Evolutionary conservation across 2,329 filamentous ascomycete species (phyloP).

Genomic region (Metarhizium anisopliae): DNA sequence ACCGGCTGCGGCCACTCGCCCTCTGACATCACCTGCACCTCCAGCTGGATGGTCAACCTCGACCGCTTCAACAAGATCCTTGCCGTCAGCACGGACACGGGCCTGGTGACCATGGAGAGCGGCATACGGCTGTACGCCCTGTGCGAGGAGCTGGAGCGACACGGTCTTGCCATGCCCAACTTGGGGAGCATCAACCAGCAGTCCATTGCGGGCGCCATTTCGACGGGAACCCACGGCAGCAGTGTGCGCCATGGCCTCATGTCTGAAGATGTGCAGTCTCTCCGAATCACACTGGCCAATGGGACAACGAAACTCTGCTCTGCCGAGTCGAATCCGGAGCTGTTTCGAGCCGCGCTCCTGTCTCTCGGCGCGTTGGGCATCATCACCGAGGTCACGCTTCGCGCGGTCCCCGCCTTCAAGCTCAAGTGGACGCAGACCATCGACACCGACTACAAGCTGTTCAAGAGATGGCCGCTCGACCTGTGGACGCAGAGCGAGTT

Average conservation of each 20-base stretch:
- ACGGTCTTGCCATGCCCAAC: conserved; percentile 80
- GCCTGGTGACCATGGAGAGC: conserved; percentile 70
- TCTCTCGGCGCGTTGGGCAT: conserved; percentile 87
- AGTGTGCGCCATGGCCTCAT: conserved; percentile 76
- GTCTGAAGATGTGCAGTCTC: conserved; percentile 63
- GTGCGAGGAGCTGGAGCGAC: conserved; percentile 61
- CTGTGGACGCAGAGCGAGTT: conserved; percentile 85
- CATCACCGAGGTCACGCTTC: conserved; percentile 80
- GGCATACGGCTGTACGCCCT: conserved; percentile 76
- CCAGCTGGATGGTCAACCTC: conserved; percentile 89
- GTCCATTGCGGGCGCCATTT: conserved; percentile 84
- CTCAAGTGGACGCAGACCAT: conserved; percentile 80
- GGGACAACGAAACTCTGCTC: conserved; percentile 65
- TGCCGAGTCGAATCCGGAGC: conserved; percentile 58
- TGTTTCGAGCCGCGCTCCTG: conserved; percentile 82
- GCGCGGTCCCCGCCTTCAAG: conserved; percentile 72
- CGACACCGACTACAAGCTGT: conserved; percentile 57
- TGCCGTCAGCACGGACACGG: conserved; percentile 55
- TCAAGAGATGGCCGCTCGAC: conserved; percentile 60
- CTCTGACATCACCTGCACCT: conserved; percentile 84
- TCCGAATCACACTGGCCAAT: conserved; percentile 76
- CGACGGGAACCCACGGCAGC: conserved; percentile 88
- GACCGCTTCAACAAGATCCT: conserved; percentile 72
- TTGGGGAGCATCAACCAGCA: conserved; percentile 93
- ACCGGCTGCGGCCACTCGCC: conserved; percentile 92